Evolutionary conservation across 208 protist species (phyloP).

Genomic region (Porcisia deanei): DNA sequence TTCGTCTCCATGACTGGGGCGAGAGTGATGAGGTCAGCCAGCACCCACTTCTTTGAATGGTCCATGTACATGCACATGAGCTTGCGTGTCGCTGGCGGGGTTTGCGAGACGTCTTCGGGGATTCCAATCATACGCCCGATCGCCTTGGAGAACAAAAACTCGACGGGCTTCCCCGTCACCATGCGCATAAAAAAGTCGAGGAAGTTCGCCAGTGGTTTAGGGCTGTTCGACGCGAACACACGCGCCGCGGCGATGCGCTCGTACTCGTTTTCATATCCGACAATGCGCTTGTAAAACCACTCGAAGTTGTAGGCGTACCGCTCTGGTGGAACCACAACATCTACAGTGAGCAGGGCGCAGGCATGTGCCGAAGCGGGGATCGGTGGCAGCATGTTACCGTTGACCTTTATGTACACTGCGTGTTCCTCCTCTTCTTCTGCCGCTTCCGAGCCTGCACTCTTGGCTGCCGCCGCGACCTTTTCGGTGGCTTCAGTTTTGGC

Average conservation of each 20-base stretch:
- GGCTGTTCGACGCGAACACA: constrained; percentile 60
- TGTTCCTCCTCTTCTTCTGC: constrained; percentile 5
- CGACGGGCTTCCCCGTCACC: constrained; percentile 56
- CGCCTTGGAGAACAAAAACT: constrained; percentile 58
- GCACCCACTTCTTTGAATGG: constrained; percentile 51
- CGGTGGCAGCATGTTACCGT: constrained; percentile 35
- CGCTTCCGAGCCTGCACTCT: not conserved
- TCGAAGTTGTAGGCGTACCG: constrained; percentile 67
- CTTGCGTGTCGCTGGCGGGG: constrained; percentile 66
- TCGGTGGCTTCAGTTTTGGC: not conserved
- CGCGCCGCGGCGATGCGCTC: constrained; percentile 74
- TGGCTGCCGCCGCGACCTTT: not conserved
- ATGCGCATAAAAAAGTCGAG: constrained; percentile 77
- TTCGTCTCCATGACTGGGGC: constrained; percentile 29
- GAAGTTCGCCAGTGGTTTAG: constrained; percentile 33
- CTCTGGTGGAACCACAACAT: constrained; percentile 74
- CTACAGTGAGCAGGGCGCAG: constrained; percentile 58
- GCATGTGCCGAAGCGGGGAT: constrained; percentile 61
- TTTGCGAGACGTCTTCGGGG: constrained; percentile 52
- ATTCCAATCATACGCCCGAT: constrained; percentile 55
- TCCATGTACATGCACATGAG: constrained; percentile 81
- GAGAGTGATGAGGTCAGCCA: constrained; percentile 56
- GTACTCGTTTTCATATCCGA: constrained; percentile 69
- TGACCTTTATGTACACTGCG: constrained; percentile 33
- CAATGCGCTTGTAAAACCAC: constrained; percentile 82